Conservation (phyloP, 495 filamentous ascomycete genomes). For the Evernia prunastri region DNA sequence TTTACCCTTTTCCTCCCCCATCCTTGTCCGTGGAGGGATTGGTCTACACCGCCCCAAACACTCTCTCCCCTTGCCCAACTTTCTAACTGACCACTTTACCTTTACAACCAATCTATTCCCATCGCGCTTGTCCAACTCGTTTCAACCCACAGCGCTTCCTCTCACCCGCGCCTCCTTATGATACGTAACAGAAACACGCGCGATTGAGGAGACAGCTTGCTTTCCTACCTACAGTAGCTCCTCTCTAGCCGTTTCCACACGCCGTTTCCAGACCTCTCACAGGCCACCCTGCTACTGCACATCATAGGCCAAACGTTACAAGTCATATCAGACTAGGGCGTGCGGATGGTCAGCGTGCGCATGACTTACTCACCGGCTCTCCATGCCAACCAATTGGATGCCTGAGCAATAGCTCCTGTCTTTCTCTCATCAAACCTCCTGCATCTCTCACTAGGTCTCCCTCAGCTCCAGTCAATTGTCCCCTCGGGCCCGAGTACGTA, state of each 20-base stretch:
- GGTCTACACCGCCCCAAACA: too few species aligned
- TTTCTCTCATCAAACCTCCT: background rate
- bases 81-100: background rate
- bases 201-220: conserved; percentile 19
- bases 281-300: conserved; percentile 1
- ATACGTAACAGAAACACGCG: conserved; percentile 17
- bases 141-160: conserved; percentile 10
- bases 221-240: conserved; percentile 26
- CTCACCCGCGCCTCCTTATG: conserved; percentile 13
- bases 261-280: conserved; percentile 6
- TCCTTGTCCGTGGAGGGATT: too few species aligned
- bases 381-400: conserved; percentile 23
- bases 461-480: background rate
- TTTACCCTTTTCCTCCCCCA: too few species aligned
- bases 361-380: conserved; percentile 9
- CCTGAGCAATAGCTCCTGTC: conserved; percentile 2
- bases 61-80: too few species aligned
- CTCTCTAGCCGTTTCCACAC: conserved; percentile 14
- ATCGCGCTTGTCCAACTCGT: conserved; percentile 11
- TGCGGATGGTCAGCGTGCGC: conserved; percentile 8
- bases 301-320: conserved; percentile 2
- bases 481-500: background rate
- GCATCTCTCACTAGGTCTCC: background rate
- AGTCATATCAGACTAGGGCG: background rate
- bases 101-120: background rate